Evolutionary conservation across 1,139 yeast species (phyloP).

Genomic region (Spathaspora sp.): DNA sequence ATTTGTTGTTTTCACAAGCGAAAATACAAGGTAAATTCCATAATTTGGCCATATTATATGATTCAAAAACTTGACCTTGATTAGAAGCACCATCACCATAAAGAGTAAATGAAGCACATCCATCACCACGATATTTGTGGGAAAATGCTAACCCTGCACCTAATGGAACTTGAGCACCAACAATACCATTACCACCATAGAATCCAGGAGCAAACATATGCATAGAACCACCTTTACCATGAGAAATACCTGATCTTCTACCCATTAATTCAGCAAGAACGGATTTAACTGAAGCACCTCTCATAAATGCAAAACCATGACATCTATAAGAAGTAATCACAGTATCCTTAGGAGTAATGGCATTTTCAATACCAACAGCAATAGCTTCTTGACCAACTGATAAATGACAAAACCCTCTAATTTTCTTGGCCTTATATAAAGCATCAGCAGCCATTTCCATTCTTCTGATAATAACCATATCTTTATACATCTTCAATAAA

Average conservation of each 20-base stretch:
- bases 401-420: slow-evolving; percentile 97
- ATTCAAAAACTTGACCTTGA: slow-evolving; percentile 98
- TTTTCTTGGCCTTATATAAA: slow-evolving; percentile 95
- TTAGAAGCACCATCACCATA: slow-evolving; percentile 99
- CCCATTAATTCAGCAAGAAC: slow-evolving; percentile 97
- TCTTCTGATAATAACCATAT: slow-evolving; percentile 91
- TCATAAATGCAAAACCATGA: slow-evolving; percentile 95
- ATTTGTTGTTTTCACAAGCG: slow-evolving; percentile 98
- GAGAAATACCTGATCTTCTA: slow-evolving; percentile 89
- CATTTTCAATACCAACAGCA: slow-evolving; percentile 97
- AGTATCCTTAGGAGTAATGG: slow-evolving; percentile 80
- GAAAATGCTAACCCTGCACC: slow-evolving; percentile 98
- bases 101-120: slow-evolving; percentile 79
- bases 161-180: slow-evolving; percentile 98
- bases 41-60: slow-evolving; percentile 98
- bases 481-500: slow-evolving; percentile 91
- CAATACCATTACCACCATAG: slow-evolving; percentile 99
- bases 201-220: slow-evolving; percentile 95
- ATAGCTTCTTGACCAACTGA: slow-evolving; percentile 99
- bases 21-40: slow-evolving; percentile 95
- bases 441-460: slow-evolving; percentile 99
- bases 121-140: slow-evolving; percentile 86
- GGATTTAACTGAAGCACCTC: slow-evolving; percentile 89
- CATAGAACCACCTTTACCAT: slow-evolving; percentile 99
- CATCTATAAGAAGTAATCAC: slow-evolving; percentile 97